phyloP scores from a whole-genome alignment of 2,329 filamentous ascomycete species.

The Fusarium haematococcum region DNA sequence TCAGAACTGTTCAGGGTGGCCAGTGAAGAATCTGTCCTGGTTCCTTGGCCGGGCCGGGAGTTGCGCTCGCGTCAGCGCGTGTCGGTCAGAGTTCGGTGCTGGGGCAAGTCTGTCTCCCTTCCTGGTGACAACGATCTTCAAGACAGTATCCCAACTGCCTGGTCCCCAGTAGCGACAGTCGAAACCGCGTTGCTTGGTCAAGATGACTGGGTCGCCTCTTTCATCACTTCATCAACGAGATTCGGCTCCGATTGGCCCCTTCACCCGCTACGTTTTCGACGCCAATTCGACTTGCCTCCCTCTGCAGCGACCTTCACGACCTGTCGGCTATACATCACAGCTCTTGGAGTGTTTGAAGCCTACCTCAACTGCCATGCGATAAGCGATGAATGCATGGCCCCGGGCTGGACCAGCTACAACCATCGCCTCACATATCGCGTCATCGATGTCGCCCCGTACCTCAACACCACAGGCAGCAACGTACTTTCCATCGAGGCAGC shows the following conservation, averaged over 20 bases:
- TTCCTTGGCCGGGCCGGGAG: background rate
- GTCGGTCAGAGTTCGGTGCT: background rate
- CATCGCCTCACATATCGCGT: constrained; percentile 60
- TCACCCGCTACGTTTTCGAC: background rate
- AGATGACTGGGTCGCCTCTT: background rate
- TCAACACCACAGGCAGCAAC: constrained; percentile 47
- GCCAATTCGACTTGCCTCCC: background rate
- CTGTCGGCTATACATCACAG: constrained; percentile 32
- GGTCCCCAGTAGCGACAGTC: background rate
- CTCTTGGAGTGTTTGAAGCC: constrained; percentile 55
- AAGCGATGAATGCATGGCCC: constrained; percentile 54
- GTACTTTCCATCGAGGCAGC: constrained; percentile 54
- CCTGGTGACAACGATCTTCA: background rate
- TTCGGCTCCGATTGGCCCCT: background rate
- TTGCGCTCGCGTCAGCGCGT: background rate
- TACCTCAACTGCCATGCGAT: constrained; percentile 57
- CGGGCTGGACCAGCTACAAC: constrained; percentile 63
- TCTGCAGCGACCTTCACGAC: background rate
- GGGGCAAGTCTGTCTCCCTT: background rate
- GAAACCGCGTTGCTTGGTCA: background rate
- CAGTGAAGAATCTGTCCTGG: background rate
- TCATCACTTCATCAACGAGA: background rate
- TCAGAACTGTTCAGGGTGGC: background rate
- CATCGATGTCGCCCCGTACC: constrained; percentile 57
- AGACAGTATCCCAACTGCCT: background rate